These are phyloP conservation scores for Elongisporangium prolatum DNA, from an alignment of 352 stramenopile species.

Conservation along the genomic window DNA sequence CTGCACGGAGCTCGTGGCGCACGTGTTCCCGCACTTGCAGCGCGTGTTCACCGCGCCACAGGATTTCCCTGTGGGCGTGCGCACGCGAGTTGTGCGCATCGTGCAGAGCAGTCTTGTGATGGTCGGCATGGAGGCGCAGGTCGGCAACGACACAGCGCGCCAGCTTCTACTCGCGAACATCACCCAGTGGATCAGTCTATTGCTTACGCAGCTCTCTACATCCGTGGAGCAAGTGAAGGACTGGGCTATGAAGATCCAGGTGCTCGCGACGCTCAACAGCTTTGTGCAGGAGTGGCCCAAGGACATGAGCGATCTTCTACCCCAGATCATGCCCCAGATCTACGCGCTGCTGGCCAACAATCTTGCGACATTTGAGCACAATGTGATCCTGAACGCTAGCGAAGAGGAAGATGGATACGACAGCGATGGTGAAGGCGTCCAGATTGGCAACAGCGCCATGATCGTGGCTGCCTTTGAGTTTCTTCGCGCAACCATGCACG, in stretches of 20 bases:
- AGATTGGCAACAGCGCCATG: slow-evolving; percentile 62
- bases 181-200: slow-evolving; percentile 65
- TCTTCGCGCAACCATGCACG: slow-evolving; percentile 57
- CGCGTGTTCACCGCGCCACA: slow-evolving; percentile 43
- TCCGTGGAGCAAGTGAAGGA: slow-evolving; percentile 48
- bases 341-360: slow-evolving; percentile 47
- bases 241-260: slow-evolving; percentile 73
- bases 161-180: slow-evolving; percentile 65
- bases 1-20: slow-evolving; percentile 70
- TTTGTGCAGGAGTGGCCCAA: slow-evolving; percentile 83
- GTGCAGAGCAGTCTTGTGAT: slow-evolving; percentile 76
- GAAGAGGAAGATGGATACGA: slow-evolving; percentile 73
- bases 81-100: slow-evolving; percentile 60
- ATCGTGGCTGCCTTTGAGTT: slow-evolving; percentile 76
- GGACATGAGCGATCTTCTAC: slow-evolving; percentile 68
- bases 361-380: slow-evolving; percentile 41
- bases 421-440: slow-evolving; percentile 63
- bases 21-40: slow-evolving; percentile 70
- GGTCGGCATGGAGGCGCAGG: slow-evolving; percentile 79
- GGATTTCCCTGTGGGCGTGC: slow-evolving; percentile 45
- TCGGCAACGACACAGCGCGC: slow-evolving; percentile 52
- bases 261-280: slow-evolving; percentile 63
- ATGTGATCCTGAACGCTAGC: slow-evolving; percentile 42
- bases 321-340: slow-evolving; percentile 67
- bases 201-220: slow-evolving; percentile 42